Evolutionary conservation across 225 moss, liverwort and hornwort species (phyloP), one percentile per base, ranked within the genome.

Genomic region (Polytrichum commune): DNA sequence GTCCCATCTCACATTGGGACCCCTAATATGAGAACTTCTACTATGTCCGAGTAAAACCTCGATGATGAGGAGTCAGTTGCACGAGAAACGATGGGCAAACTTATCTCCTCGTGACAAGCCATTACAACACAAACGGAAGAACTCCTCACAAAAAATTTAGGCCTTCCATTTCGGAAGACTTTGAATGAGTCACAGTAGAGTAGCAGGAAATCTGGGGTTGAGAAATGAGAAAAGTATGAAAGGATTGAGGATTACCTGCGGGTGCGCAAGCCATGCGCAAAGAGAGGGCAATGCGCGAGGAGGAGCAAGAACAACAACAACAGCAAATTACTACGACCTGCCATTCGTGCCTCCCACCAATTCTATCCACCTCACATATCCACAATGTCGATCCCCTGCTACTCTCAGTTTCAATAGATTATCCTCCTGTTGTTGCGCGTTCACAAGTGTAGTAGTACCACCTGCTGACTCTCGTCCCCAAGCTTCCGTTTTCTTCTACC

Each of bases 401-500:
- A 64, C 29, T 46, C 46, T 1, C 26, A 71, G 57, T 26, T 29
- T n/a, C 1, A 58, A 64, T 53, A 25, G 60, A 67, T 27, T 56
- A 69, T 56, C 56, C 30, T 19, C 8, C 13, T 26, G 64, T 62
- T 69, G 70, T 72, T 67, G 67, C 27, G 24, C 28, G 58, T 56
- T 67, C 38, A 75, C 74, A n/a, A 60, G 66, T 72, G 58, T 29
- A 46, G 46, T 46, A 16, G 46, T 46, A 3, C 46, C 16, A 10
- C 46, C 16, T 46, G 46, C 4, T 46, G 46, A 46, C 46, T 46
- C 32, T 19, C 66, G 8, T 55, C 19, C 62, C 19, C 66, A 63
- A 73, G 83, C 73, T 80, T 86, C 71, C 83, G 78, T 65, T 80
- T 86, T 64, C 86, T 83, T 73, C 83, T 80, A 70, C 80, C 86